Evolutionary conservation across 805 yeast species (phyloP), one percentile per base, ranked within the genome.

Genomic region (Wickerhamiella parazyma): DNA sequence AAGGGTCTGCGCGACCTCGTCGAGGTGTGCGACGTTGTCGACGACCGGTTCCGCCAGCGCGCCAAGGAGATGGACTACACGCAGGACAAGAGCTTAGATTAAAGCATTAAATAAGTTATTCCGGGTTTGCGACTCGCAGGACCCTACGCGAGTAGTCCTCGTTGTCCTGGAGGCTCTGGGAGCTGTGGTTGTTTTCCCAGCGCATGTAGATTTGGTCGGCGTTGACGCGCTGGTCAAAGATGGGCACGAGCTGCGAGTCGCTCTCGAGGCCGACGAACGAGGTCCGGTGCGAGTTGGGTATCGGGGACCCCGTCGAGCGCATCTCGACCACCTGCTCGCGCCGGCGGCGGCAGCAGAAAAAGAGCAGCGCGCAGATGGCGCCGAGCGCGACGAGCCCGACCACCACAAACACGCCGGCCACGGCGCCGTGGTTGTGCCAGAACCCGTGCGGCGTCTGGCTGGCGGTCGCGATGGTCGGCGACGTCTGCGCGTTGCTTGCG

Each of bases 1-100:
- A 83, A 85, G 61, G 97, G 97, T 19, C 71, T 91, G 48, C 82
- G 81, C 49, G 93, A 87, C 58, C 70, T 91, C 52, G 70, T 78
- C 48, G 87, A 79, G 51, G 61, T 87, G 58, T 91, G 98, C 63
- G 72, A 77, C 38, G 84, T 75, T 49, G 77, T 91, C 36, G 96
- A 89, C 61, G 78, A 73, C 48, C 76, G 72, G 46, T 89, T 84
- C 64, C 69, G 78, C 19, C 81, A 76, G 52, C 72, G 73, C 55
- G 75, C 84, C 45, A 72, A 73, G 12, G 31, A 14, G 14, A 28
- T 16, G 3, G 68, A 69, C 38, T 77, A 54, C 48, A 40, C 58
- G 8, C 42, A 45, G 11, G 51, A 44, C 14, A 31, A 12, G 12
- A 17, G 25, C 6, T 22, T 20, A 6, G 24, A 24, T 12, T 28